Evolutionary conservation across 1,284 basidiomycete species (phyloP), one percentile per base, ranked within the genome.

Genomic region (Cryptococcus neoformans): DNA sequence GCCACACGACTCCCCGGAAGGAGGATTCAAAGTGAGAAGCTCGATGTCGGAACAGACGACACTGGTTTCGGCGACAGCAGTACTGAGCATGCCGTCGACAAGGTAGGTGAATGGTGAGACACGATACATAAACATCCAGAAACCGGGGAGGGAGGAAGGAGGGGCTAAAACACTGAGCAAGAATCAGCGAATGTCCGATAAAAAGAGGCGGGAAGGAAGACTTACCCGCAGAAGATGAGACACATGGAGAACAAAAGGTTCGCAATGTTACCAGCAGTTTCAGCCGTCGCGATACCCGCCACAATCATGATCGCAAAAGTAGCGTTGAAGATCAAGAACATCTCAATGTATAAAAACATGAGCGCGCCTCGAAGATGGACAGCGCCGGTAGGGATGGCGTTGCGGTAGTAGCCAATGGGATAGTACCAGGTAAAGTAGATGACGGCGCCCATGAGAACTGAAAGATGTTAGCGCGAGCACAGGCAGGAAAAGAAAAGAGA

Each of bases 101-200:
- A 78, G 57, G 60, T 76, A 79, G 9, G 86, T 88, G 75, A 85
- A 90, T 0, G 89, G 89, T 2, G 87, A 88, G 5, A 88, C 73
- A 48, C 81, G 82, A 76, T 90, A 88, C 86, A 90, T 88, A 86
- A 88, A 91, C 62, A 79, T 79, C 88, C 88, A 90, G 85, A 88
- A 90, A n/a, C 69, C 67, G 4, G 85, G 85, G 4, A 90, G 82
- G 38, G 63, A 51, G n/a, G 57, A 37, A 39, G 58, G 52, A 2
- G 73, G 63, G 14, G 70, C 74, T 14, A 79, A 65, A 44, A 78
- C 73, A 64, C 85, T 83, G 74, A 83, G 36, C 35, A 16, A 46
- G 37, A 6, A n/a, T 53, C 51, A 53, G 37, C 44, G n/a, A 10
- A 10, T 51, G 60, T 44, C 61, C 58, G 54, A 61, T 51, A 4